Evolutionary conservation across 768 basidiomycete species (phyloP), one percentile per base, ranked within the genome.

Genomic region (Gloeostereum incarnatum): DNA sequence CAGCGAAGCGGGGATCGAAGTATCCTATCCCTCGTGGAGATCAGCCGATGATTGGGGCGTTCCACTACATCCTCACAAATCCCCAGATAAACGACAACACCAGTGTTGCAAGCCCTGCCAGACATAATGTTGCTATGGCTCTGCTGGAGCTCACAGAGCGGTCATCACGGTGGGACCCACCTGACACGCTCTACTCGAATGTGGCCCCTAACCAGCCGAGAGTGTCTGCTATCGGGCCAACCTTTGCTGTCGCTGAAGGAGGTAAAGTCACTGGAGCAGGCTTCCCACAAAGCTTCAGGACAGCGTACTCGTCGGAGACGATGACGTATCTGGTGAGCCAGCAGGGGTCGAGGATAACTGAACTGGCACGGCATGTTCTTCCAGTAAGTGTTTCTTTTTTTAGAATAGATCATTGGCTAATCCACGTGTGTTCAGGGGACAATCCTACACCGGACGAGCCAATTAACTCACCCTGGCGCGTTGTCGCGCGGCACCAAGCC

Each of bases 121-220:
- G 81, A 31, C 84, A 88, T 59, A 78, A 75, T 50, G 77, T 87
- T n/a, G 78, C 81, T 3, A 75, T 87, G 71, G 68, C 78, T 0
- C 60, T 88, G 6, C 66, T 87, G 24, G 53, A 65, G 0, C 71
- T 79, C 37, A 61, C 72, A 2, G 75, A 84, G 52, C 55, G 58
- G 16, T 59, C 61, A 17, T 61, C 79, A 7, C 71, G 82, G 3
- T 86, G 83, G 83, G 78, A 82, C 18, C 57, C 75, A 7, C 65
- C 81, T 3, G 73, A 81, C 44, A 78, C 81, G 3, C 54, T 88
- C 31, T 86, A 73, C 49, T 73, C 68, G 0, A 68, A 61, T 26
- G 65, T 75, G 2, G 64, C 62, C 1, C 78, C 81, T 8, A 78
- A 75, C 47, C 56, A 70, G 3, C 82, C 83, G 1, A 70, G 82